A percentile compares a stretch with the other conserved stretches of the same genome.
phyloP scores from a whole-genome alignment of 257 asterid genomes.

The Solanum sejunctum region DNA sequence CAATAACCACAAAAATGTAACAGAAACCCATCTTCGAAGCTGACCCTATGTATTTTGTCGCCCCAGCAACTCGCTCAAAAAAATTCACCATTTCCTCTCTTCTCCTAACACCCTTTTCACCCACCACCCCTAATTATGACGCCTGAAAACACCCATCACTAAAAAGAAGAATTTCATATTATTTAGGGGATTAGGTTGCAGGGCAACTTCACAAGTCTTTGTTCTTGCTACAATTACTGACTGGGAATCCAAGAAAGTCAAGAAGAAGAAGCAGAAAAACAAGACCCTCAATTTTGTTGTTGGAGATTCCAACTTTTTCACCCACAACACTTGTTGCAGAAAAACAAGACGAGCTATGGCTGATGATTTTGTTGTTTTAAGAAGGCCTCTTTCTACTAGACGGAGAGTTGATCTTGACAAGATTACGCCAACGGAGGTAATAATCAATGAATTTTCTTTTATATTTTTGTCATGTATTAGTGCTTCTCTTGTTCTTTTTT shows the following conservation, averaged over 20 bases:
- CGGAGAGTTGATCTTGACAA: constrained; percentile 42
- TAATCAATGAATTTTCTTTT: not conserved
- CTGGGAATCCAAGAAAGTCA: not conserved
- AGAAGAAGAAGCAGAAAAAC: not conserved
- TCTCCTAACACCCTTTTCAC: not conserved
- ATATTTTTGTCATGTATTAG: not conserved
- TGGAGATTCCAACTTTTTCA: not conserved
- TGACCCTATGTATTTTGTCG: not conserved
- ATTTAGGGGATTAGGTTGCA: not conserved
- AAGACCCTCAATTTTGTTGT: not conserved
- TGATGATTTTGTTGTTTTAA: constrained; percentile 67
- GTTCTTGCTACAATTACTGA: not conserved
- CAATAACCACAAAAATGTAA: not conserved
- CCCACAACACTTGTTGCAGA: not conserved
- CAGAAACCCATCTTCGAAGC: not conserved
- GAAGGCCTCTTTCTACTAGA: constrained; percentile 38
- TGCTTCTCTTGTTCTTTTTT: not conserved
- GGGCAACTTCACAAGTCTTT: not conserved
- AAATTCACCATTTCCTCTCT: not conserved
- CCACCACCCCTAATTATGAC: not conserved
- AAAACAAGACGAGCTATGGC: not conserved
- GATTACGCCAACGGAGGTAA: constrained; percentile 41
- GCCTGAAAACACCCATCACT: not conserved
- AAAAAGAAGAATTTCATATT: not conserved
- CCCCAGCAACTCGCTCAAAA: not conserved